These are phyloP conservation scores for Cladophialophora chaetospira DNA, from an alignment of 2,329 filamentous ascomycete species.

Conservation along the genomic window DNA sequence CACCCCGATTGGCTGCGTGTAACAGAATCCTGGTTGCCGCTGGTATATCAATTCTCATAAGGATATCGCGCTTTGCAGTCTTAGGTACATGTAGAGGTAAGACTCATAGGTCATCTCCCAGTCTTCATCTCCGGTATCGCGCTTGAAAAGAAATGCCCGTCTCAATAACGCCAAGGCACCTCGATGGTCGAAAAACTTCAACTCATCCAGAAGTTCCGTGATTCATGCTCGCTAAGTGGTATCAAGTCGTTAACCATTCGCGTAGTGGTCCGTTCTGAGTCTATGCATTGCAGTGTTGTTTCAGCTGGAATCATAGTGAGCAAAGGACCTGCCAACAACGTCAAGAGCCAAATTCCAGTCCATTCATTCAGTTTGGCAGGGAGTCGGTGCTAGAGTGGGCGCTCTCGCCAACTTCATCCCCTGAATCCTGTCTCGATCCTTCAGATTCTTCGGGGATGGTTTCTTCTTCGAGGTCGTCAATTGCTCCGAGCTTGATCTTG, in stretches of 20 bases:
- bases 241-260: neutral
- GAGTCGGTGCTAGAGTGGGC: constrained; percentile 16
- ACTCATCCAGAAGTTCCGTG: neutral
- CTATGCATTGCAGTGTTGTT: constrained; percentile 4
- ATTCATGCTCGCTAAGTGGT: constrained; percentile 9
- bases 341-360: too few relatives aligned
- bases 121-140: neutral
- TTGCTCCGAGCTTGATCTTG: constrained; percentile 32
- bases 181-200: neutral
- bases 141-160: neutral
- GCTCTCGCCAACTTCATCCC: constrained; percentile 18
- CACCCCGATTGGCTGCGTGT: constrained; percentile 4
- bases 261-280: constrained; percentile 5
- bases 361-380: neutral
- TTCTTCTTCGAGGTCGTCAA: constrained; percentile 23
- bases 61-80: neutral
- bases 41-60: neutral
- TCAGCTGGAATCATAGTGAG: neutral
- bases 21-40: neutral
- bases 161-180: neutral
- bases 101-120: neutral
- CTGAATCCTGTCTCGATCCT: constrained; percentile 24
- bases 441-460: constrained; percentile 31
- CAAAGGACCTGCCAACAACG: too few relatives aligned
- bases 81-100: neutral